These are phyloP conservation scores for Prunus mongolica DNA, from an alignment of 306 rosid genomes.

Conservation along the genomic window DNA sequence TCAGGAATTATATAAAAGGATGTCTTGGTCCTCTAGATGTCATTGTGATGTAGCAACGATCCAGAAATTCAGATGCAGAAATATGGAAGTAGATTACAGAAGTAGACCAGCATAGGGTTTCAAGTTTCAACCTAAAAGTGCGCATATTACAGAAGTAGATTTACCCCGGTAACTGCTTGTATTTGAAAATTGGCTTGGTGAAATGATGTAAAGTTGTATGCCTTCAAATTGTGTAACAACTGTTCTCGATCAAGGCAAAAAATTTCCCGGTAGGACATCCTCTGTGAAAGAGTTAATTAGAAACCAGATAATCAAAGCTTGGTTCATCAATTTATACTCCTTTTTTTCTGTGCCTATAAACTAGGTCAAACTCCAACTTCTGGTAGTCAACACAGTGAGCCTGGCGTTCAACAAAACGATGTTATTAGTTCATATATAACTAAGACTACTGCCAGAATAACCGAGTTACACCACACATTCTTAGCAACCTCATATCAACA, in stretches of 20 bases:
- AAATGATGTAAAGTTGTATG: neutral
- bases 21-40: neutral
- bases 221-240: neutral
- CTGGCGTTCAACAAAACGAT: neutral
- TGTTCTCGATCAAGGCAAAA: neutral
- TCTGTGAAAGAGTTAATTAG: no score
- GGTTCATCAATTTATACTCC: no score
- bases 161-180: neutral
- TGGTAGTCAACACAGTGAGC: no score
- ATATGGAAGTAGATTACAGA: neutral
- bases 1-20: slow-evolving; percentile 28
- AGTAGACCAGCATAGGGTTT: no score
- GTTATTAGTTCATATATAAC: neutral
- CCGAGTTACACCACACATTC: neutral
- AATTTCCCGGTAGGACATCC: no score
- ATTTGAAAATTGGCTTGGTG: neutral
- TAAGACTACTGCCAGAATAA: neutral
- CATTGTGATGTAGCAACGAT: neutral
- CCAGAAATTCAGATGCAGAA: neutral
- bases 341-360: no score
- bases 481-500: neutral
- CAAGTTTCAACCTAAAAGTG: neutral
- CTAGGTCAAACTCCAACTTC: no score
- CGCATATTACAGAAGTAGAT: neutral
- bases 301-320: no score